Percentiles rank a stretch among this genome's conserved stretches.
These are phyloP conservation scores for Puya raimondii DNA, from an alignment of 176 grass and related monocot species.

Conservation along the genomic window DNA sequence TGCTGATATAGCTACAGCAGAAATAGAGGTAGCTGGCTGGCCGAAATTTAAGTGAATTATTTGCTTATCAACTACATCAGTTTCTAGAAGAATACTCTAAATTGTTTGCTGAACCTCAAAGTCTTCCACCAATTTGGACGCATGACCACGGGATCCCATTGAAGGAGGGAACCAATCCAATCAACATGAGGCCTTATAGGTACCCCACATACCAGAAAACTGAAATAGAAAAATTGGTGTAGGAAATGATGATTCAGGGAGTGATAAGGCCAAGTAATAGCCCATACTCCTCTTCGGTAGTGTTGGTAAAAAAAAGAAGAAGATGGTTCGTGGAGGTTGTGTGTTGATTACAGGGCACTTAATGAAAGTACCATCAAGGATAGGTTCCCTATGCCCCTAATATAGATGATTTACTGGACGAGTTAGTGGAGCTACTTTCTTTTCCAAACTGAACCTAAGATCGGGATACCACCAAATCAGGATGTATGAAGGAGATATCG, in stretches of 20 bases:
- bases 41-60: no score
- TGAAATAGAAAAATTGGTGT: conserved; percentile 3
- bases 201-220: conserved; percentile 1
- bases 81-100: not conserved
- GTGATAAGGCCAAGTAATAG: not conserved
- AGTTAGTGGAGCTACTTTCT: not conserved
- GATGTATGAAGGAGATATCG: not conserved
- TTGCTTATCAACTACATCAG: no score
- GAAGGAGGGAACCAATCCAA: not conserved
- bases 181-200: not conserved
- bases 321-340: not conserved
- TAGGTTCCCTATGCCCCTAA: not conserved
- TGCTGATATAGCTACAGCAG: no score
- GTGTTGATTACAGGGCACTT: not conserved
- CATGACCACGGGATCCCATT: not conserved
- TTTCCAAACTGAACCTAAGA: not conserved
- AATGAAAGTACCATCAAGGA: not conserved
- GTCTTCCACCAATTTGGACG: not conserved
- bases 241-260: not conserved
- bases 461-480: not conserved
- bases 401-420: not conserved
- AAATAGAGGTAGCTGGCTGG: no score
- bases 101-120: not conserved
- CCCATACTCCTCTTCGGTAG: not conserved
- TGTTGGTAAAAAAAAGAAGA: conserved; percentile 5